Evolutionary conservation across 495 filamentous ascomycete genomes (phyloP).

Genomic region (Penicillium riverlandense): DNA sequence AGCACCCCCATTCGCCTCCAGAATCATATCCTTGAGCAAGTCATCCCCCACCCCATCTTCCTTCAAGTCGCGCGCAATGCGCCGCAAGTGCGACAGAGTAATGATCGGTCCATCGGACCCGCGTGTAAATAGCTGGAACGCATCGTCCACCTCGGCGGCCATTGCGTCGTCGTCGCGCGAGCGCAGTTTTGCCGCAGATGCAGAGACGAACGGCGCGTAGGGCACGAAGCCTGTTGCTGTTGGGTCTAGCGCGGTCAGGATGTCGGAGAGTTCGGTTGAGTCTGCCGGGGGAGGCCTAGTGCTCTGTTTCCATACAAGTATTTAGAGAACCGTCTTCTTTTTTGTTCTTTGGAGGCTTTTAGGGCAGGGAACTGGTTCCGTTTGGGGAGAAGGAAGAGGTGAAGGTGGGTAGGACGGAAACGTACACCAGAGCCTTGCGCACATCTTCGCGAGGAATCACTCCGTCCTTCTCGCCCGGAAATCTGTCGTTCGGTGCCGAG

Average conservation of each 20-base stretch:
- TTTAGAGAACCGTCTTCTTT: not conserved
- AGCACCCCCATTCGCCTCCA: slow-evolving; percentile 80
- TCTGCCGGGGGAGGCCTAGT: slow-evolving; percentile 61
- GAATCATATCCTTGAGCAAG: slow-evolving; percentile 82
- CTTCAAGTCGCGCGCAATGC: slow-evolving; percentile 74
- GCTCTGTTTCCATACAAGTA: slow-evolving; percentile 45
- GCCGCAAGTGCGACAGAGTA: slow-evolving; percentile 64
- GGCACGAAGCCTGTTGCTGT: slow-evolving; percentile 67
- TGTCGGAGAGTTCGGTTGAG: slow-evolving; percentile 60
- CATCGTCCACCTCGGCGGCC: slow-evolving; percentile 66
- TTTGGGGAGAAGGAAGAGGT: not conserved
- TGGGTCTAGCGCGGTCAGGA: slow-evolving; percentile 74
- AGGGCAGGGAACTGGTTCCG: not conserved
- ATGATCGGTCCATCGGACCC: slow-evolving; percentile 58
- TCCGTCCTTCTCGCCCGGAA: slow-evolving; percentile 60
- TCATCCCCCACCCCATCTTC: slow-evolving; percentile 70
- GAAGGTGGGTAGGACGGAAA: slow-evolving; percentile 4
- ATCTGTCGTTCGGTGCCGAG: slow-evolving; percentile 46
- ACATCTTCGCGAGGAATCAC: slow-evolving; percentile 74
- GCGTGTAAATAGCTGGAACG: slow-evolving; percentile 69
- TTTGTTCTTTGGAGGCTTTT: not conserved
- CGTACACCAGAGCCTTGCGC: slow-evolving; percentile 73
- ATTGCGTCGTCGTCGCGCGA: slow-evolving; percentile 45
- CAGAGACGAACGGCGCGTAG: slow-evolving; percentile 71
- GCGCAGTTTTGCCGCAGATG: slow-evolving; percentile 77